Evolutionary conservation across 139 green algal genomes (phyloP), one percentile per base, ranked within the genome.

Genomic region (Astrephomene gubernaculifera): DNA sequence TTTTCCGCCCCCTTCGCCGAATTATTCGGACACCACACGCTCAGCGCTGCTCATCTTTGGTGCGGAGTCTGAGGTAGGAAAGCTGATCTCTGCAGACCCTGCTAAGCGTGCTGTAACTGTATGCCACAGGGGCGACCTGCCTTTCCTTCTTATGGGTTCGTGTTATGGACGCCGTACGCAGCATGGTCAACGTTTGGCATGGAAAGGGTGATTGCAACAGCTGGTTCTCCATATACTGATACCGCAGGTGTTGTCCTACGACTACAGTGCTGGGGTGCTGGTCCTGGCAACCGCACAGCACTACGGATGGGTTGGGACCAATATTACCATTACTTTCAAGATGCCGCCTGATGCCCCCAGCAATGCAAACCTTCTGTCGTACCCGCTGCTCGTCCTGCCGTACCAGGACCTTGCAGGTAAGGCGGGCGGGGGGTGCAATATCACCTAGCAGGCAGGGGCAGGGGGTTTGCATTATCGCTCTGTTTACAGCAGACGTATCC

Each of bases 351-450:
- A 72, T 35, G 65, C 65, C 9, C 65, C 65, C 12, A 8, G 35
- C 33, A 14, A 29, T 17, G 65, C 65, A 4, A 4, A 7, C 35
- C 65, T 49, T 17, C 35, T 72, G 65, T 29, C 33, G 65, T 72
- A 72, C 65, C 65, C 33, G 14, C 14, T 31, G 4, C 14, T 49
- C 4, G 35, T 29, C 10, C 65, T 72, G 35, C 65, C 65, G 35
- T 72, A 72, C 65, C 5, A 72, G 8, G 65, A 72, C 2, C 65
- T 72, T 2, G 65, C 65, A 49, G 65, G 65, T 72, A 35, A n/a
- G n/a, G n/a, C n/a, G n/a, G n/a, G n/a, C n/a, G n/a, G n/a, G n/a
- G n/a, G n/a, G n/a, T n/a, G n/a, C n/a, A n/a, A n/a, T n/a, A n/a
- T n/a, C n/a, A n/a, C n/a, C n/a, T n/a, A n/a, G n/a, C n/a, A n/a